Percentiles rank a stretch among this genome's conserved stretches.
Conservation (phyloP, 257 asterid genomes). For the Solanum corneliomulleri region DNA sequence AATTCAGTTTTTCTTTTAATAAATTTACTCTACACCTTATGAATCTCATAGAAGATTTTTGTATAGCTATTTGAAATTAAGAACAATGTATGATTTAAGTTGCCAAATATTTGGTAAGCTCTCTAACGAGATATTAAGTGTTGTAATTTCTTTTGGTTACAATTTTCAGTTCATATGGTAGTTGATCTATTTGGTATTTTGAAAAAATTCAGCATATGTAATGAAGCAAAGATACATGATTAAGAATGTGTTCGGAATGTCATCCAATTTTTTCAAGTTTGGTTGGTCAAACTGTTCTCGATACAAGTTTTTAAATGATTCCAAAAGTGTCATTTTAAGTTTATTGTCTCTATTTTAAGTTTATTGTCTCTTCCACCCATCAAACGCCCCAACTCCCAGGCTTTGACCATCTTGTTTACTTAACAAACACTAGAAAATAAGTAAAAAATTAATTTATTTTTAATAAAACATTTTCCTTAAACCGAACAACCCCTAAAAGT, state of each 20-base stretch:
- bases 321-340: not conserved
- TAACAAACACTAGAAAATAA: not conserved
- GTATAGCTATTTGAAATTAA: constrained; percentile 5
- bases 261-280: not conserved
- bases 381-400: not conserved
- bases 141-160: not conserved
- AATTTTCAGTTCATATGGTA: not conserved
- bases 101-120: not conserved
- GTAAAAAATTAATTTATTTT: not conserved
- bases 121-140: not conserved
- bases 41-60: not conserved
- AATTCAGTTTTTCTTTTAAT: not conserved
- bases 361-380: not conserved
- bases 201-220: not conserved
- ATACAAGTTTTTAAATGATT: not conserved
- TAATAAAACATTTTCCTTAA: not conserved
- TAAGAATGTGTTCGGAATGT: not conserved
- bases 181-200: not conserved
- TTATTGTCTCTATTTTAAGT: not conserved
- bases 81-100: not conserved
- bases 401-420: not conserved
- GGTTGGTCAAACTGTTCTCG: not conserved
- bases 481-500: not conserved
- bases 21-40: not conserved
- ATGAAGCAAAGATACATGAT: not conserved